Evolutionary conservation across 1,139 yeast species (phyloP), one percentile per base, ranked within the genome.

Genomic region (Magnusiomyces sp.): DNA sequence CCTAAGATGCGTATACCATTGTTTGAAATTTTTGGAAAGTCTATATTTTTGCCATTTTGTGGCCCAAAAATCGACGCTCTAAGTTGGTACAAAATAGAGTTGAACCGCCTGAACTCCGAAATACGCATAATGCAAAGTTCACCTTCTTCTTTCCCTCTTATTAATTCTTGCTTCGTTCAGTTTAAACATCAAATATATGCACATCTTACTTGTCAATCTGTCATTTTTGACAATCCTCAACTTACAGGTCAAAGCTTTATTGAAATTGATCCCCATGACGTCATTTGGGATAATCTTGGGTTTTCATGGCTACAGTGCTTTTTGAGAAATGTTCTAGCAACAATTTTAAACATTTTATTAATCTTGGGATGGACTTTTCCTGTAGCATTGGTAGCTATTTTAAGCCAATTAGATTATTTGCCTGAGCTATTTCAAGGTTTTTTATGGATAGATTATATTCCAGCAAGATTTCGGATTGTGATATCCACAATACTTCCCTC

Each of bases 301-400:
- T 43, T 52, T 33, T 42, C 48, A 16, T 52, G 54, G 54, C 38
- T 43, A n/a, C 43, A 43, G 16, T 16, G 46, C 17, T 33, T 50
- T 16, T 10, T 45, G 27, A 37, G 54, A 16, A 69, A 71, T 47
- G 58, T 74, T 7, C 65, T 73, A 36, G 84, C 90, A 0, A 68
- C 73, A 53, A 70, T 80, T 11, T 73, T 79, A 5, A 71, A 83
- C 55, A 64, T 74, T 14, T 73, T 79, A 2, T 59, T 83, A 57
- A 74, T 86, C 48, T 71, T 85, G 17, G 80, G 86, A 58, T 87
- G 95, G 95, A 83, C 94, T 36, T 74, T 87, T 54, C 95, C 95
- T 1, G 92, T 86, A 13, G 87, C 95, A 3, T 81, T 86, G 54
- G 85, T 87, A 23, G 94, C 95, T 67, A 71, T 81, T 51, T 78